Percentiles rank a stretch among this genome's conserved stretches.
Conservation (phyloP, 257 asterid species). For the Solanum gracilifrons region DNA sequence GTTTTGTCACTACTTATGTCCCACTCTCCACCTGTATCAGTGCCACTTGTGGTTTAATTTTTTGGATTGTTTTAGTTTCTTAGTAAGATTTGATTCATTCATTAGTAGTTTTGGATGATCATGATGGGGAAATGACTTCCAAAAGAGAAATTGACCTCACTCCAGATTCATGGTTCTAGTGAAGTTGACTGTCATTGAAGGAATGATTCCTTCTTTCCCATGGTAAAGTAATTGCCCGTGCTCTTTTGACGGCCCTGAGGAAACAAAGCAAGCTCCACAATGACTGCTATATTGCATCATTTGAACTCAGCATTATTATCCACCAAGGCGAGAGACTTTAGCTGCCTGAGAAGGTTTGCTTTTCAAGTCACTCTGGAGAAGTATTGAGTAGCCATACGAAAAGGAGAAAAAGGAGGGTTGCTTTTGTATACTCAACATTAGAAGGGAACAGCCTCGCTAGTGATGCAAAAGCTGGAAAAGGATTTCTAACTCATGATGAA, state of each 20-base stretch:
- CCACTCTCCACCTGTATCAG: slow-evolving; percentile 22
- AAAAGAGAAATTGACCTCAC: slow-evolving; percentile 8
- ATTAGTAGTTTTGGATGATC: slow-evolving; percentile 20
- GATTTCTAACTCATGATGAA: neutral
- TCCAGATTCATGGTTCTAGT: slow-evolving; percentile 3
- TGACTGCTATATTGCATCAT: neutral
- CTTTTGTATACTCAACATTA: neutral
- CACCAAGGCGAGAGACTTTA: neutral
- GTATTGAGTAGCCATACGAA: neutral
- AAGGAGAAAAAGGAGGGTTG: neutral
- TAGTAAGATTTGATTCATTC: slow-evolving; percentile 26
- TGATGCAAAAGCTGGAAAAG: neutral
- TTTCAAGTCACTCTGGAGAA: neutral
- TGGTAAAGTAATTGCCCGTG: neutral
- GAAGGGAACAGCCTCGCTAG: neutral
- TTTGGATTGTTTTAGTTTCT: slow-evolving; percentile 12
- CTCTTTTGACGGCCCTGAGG: neutral
- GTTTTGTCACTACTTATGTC: neutral
- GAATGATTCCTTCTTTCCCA: neutral
- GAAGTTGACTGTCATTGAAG: neutral
- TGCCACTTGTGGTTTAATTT: slow-evolving; percentile 22
- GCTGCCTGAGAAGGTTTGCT: neutral
- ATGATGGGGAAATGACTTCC: slow-evolving; percentile 24
- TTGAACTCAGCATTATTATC: neutral
- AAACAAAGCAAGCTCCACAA: neutral